Evolutionary conservation across 208 protist genomes (phyloP).

Genomic region (Trypanosoma mega): DNA sequence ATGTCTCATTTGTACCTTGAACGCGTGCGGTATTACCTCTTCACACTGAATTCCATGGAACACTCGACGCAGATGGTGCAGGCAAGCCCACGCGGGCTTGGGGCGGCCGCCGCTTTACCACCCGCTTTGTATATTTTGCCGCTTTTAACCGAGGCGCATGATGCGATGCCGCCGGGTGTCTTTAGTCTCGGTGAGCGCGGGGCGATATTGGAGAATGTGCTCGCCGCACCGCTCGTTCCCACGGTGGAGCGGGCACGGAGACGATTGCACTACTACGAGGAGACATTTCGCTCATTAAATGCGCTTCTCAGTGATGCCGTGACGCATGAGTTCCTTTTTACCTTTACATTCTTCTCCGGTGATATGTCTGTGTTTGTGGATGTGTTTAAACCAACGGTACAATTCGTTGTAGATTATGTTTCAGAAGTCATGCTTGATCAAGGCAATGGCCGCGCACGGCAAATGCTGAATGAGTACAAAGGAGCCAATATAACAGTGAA

Average conservation of each 20-base stretch:
- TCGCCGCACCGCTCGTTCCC: constrained; percentile 67
- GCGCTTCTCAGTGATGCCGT: constrained; percentile 74
- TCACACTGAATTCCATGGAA: constrained; percentile 77
- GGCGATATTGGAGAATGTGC: constrained; percentile 46
- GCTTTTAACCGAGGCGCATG: constrained; percentile 40
- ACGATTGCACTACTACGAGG: constrained; percentile 69
- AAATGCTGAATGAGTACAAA: constrained; percentile 45
- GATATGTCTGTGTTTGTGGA: constrained; percentile 78
- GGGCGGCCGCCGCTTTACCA: constrained; percentile 1
- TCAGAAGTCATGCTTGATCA: constrained; percentile 68
- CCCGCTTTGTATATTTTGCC: constrained; percentile 46
- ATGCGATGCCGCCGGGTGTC: constrained; percentile 2
- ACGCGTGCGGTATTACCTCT: constrained; percentile 72
- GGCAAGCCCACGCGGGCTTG: not conserved
- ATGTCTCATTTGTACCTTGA: constrained; percentile 73
- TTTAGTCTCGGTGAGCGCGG: constrained; percentile 60
- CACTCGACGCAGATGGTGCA: constrained; percentile 28
- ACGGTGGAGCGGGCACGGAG: constrained; percentile 57
- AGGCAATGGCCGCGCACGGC: constrained; percentile 28
- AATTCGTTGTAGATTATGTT: constrained; percentile 84
- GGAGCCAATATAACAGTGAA: constrained; percentile 43
- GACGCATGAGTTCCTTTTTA: constrained; percentile 89
- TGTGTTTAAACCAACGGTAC: constrained; percentile 70
- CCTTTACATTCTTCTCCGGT: constrained; percentile 79
- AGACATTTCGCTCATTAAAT: constrained; percentile 80